phyloP scores from a whole-genome alignment of 768 basidiomycete genomes.

The Naganishia kalamii region DNA sequence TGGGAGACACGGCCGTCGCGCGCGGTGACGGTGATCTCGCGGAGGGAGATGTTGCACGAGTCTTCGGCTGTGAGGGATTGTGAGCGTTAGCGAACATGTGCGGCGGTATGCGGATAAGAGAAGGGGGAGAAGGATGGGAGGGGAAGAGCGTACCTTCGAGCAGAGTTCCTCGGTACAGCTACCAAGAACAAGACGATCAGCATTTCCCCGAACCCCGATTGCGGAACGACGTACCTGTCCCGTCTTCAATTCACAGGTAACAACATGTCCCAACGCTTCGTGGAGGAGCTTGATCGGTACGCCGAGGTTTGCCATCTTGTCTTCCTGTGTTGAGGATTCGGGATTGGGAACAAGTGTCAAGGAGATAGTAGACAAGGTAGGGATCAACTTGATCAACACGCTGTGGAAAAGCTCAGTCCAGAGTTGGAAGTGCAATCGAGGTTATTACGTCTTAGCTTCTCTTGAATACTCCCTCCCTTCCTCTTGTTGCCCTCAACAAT shows the following conservation, averaged over 20 bases:
- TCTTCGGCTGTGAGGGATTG: slow-evolving; percentile 71
- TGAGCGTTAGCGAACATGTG: neutral
- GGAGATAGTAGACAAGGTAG: neutral
- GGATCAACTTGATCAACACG: neutral
- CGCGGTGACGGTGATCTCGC: slow-evolving; percentile 94
- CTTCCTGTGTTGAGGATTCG: neutral
- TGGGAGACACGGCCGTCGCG: slow-evolving; percentile 98
- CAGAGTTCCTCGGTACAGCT: slow-evolving; percentile 87
- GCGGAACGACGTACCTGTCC: slow-evolving; percentile 60
- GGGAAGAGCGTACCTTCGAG: slow-evolving; percentile 66
- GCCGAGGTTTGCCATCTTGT: slow-evolving; percentile 54
- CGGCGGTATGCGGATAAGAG: neutral
- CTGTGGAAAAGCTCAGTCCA: neutral
- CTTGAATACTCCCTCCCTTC: neutral
- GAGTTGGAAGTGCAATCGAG: neutral
- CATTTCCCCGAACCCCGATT: neutral
- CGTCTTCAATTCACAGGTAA: slow-evolving; percentile 97
- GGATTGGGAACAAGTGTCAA: neutral
- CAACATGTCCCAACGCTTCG: slow-evolving; percentile 89
- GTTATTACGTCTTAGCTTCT: too few relatives aligned
- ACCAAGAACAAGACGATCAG: neutral
- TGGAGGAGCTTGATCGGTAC: slow-evolving; percentile 95
- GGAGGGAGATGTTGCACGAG: slow-evolving; percentile 91
- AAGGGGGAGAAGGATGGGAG: neutral
- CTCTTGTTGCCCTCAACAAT: neutral